These are phyloP conservation scores for Pichia insulana DNA, from an alignment of 805 yeast species.

Conservation along the genomic window DNA sequence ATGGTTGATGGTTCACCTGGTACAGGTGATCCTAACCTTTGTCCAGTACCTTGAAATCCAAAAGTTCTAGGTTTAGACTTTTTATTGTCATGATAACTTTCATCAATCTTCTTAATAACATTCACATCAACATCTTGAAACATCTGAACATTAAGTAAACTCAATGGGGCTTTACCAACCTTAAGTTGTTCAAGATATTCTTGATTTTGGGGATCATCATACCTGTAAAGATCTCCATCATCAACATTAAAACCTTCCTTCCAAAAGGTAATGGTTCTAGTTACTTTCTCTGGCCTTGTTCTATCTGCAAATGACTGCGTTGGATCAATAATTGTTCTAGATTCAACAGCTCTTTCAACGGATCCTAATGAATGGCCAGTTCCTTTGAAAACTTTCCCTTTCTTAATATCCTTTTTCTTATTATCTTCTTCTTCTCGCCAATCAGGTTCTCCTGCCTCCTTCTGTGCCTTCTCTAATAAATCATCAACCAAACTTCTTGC, in stretches of 20 bases:
- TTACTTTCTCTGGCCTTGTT: constrained; percentile 39
- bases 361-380: constrained; percentile 47
- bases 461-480: constrained; percentile 59
- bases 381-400: constrained; percentile 33
- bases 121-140: constrained; percentile 93
- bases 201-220: constrained; percentile 88
- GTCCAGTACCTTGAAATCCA: constrained; percentile 75
- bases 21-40: constrained; percentile 81
- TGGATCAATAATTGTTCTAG: constrained; percentile 23
- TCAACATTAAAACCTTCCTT: constrained; percentile 93
- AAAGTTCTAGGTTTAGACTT: constrained; percentile 35
- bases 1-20: constrained; percentile 49
- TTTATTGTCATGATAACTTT: constrained; percentile 56
- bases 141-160: constrained; percentile 68
- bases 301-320: constrained; percentile 5
- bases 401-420: constrained; percentile 17
- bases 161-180: constrained; percentile 85
- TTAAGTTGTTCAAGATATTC: constrained; percentile 71
- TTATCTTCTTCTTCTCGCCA: constrained; percentile 18
- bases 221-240: constrained; percentile 76
- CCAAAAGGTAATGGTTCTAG: constrained; percentile 89
- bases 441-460: constrained; percentile 45
- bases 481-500: constrained; percentile 42
- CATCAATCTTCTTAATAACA: constrained; percentile 73
- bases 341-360: constrained; percentile 30